A percentile compares a stretch with the other conserved stretches of the same genome.
Evolutionary conservation across 495 filamentous ascomycete species (phyloP).

Genomic region (Tuber microsphaerosporum): DNA sequence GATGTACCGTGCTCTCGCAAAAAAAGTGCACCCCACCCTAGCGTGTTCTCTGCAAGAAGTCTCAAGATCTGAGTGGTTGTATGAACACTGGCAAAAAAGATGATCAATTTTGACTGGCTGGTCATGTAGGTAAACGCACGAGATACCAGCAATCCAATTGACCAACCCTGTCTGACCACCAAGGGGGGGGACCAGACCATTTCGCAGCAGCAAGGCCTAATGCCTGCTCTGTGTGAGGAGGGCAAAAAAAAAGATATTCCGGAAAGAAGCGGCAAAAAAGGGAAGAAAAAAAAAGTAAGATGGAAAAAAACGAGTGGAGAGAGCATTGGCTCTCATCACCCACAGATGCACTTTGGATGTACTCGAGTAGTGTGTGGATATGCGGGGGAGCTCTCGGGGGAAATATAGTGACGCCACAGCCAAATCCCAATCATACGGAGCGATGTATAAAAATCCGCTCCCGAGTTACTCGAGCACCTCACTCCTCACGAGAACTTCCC

Average conservation of each 20-base stretch:
- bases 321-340: background rate
- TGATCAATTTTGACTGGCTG: conserved; percentile 1
- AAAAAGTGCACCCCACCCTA: conserved; percentile 32
- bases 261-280: background rate
- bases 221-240: conserved; percentile 1
- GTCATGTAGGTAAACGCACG: background rate
- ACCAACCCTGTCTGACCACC: background rate
- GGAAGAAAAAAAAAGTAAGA: background rate
- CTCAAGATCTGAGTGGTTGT: background rate
- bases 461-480: background rate
- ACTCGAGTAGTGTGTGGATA: background rate
- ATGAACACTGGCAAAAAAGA: conserved; percentile 1
- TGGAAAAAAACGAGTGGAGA: background rate
- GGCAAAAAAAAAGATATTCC: conserved; percentile 1
- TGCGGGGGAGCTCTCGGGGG: background rate
- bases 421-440: background rate
- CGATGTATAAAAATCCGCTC: background rate
- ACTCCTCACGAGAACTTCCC: background rate
- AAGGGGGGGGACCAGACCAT: background rate
- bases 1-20: background rate
- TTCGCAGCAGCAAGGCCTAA: background rate
- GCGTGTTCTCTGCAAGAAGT: conserved; percentile 23
- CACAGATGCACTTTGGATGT: background rate
- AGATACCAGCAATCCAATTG: background rate
- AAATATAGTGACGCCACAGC: background rate